phyloP scores from a whole-genome alignment of 257 asterid genomes.

The Solanum pinnatisectum region DNA sequence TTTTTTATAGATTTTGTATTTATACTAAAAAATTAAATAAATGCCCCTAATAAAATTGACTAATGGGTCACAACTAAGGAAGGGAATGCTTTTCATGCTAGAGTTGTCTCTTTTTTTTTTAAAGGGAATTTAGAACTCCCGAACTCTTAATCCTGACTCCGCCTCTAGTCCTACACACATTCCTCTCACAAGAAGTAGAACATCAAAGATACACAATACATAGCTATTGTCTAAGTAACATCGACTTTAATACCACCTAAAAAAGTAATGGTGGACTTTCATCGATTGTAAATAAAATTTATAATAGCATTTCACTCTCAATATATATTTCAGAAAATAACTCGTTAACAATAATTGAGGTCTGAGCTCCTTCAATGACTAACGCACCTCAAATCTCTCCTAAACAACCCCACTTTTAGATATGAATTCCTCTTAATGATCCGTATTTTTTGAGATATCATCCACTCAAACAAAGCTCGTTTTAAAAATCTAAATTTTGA shows the following conservation, averaged over 20 bases:
- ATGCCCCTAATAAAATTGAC: too few species aligned
- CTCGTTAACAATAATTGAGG: too few species aligned
- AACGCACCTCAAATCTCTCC: background rate
- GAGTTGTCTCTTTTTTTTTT: too few species aligned
- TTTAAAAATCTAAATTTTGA: background rate
- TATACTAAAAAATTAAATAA: too few species aligned
- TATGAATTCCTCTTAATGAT: background rate
- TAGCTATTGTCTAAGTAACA: background rate
- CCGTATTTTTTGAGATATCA: background rate
- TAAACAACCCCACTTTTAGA: background rate
- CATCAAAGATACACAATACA: background rate
- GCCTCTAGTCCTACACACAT: background rate
- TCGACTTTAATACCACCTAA: background rate
- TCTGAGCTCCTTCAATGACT: background rate
- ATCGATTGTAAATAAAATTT: too few species aligned
- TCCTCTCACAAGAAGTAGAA: background rate
- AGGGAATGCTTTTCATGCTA: too few species aligned
- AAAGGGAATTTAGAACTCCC: too few species aligned
- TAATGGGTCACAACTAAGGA: too few species aligned
- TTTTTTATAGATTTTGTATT: too few species aligned
- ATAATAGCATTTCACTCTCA: background rate
- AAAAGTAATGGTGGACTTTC: too few species aligned
- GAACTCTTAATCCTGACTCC: too few species aligned
- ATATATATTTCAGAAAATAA: too few species aligned
- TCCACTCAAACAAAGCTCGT: background rate